These are phyloP conservation scores for Mollisia scopiformis DNA, from an alignment of 2,329 filamentous ascomycete species.

Conservation along the genomic window DNA sequence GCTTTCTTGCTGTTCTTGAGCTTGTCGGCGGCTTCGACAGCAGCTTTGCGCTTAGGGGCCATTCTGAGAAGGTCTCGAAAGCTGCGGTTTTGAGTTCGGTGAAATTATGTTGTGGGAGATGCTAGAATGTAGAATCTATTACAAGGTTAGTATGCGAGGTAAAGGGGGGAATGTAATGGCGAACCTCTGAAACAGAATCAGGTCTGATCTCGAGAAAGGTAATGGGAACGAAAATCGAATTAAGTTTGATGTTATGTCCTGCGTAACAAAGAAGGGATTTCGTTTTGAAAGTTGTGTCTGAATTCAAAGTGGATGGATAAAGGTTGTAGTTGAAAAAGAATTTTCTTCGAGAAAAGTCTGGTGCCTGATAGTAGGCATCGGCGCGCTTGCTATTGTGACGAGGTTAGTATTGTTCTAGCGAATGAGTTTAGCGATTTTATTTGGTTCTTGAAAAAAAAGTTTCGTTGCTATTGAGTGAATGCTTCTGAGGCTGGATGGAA, in stretches of 20 bases:
- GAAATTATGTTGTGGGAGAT: not conserved
- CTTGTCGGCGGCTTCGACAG: not conserved
- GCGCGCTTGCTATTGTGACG: not conserved
- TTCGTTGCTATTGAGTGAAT: not conserved
- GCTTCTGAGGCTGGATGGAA: too few relatives aligned
- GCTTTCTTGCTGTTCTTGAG: not conserved
- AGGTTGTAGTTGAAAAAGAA: not conserved
- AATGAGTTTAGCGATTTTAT: too few relatives aligned
- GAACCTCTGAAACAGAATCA: not conserved
- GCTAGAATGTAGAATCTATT: not conserved
- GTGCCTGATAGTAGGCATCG: not conserved
- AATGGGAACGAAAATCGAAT: not conserved
- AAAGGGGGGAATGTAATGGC: not conserved
- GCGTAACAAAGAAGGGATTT: not conserved
- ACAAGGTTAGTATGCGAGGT: not conserved
- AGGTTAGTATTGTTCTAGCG: not conserved
- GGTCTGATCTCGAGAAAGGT: not conserved
- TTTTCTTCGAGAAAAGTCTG: not conserved
- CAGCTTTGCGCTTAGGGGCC: not conserved
- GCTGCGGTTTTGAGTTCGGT: too few relatives aligned
- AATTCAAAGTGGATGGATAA: not conserved
- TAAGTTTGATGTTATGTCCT: not conserved
- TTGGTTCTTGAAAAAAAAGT: too few relatives aligned
- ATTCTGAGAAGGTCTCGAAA: not conserved
- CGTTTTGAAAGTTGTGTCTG: not conserved